A percentile compares a stretch with the other conserved stretches of the same genome.
These are phyloP conservation scores for Botrytis fragariae DNA, from an alignment of 2,329 filamentous ascomycete species.

Conservation along the genomic window DNA sequence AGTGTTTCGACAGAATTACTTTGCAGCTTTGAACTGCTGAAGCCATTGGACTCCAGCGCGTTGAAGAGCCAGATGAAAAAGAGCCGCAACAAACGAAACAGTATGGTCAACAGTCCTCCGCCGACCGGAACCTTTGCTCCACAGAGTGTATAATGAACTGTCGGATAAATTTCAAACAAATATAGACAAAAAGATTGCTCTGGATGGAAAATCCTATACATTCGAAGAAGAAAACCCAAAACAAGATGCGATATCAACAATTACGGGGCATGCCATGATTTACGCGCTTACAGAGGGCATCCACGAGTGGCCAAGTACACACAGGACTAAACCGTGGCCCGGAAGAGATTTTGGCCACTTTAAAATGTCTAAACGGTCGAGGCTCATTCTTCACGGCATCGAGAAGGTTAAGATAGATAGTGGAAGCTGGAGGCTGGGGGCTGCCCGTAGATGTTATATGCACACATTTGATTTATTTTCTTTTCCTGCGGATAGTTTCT, in stretches of 20 bases:
- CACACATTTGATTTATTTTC: constrained; percentile 13
- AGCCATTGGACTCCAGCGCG: constrained; percentile 91
- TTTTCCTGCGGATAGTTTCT: constrained; percentile 1
- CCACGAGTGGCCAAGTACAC: background rate
- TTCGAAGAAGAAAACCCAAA: background rate
- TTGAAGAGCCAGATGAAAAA: constrained; percentile 99
- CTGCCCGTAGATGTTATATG: constrained; percentile 1
- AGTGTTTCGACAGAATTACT: constrained; percentile 90
- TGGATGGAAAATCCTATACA: background rate
- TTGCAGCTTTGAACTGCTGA: constrained; percentile 95
- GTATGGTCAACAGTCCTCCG: constrained; percentile 92
- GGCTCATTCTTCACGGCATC: background rate
- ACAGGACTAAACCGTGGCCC: background rate
- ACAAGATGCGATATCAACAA: background rate
- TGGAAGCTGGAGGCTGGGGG: background rate
- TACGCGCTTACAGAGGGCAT: background rate
- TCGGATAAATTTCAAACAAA: background rate
- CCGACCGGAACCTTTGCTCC: constrained; percentile 27
- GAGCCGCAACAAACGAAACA: constrained; percentile 88
- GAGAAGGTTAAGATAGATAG: constrained; percentile 13
- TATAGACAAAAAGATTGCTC: background rate
- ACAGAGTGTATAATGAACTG: constrained; percentile 20
- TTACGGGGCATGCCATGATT: constrained; percentile 8
- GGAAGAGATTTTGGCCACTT: background rate
- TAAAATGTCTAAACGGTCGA: background rate